Evolutionary conservation across 2,329 filamentous ascomycete genomes (phyloP), one percentile per base, ranked within the genome.

Genomic region (Blumeriella jaapii): DNA sequence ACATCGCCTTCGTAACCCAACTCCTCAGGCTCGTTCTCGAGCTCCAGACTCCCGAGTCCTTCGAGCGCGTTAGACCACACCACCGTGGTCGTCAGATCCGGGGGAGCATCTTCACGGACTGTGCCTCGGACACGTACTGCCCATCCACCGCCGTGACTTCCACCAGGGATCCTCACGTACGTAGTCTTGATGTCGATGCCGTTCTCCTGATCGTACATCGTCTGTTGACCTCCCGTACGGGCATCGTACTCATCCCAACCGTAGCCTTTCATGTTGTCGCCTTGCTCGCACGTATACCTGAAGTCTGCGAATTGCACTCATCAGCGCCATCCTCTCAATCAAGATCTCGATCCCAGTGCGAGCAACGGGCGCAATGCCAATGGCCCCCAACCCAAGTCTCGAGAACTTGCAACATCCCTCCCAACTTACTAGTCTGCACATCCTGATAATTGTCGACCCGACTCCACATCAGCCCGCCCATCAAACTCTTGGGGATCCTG

Each of bases 171-270:
- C 61, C 96, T 98, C 54, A 95, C 76, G 60, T 96, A 95, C 33
- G 84, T 82, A 27, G 89, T 95, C 6, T 82, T 93, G 44, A 98
- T 71, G 61, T 96, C 87, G 47, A 98, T 71, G 38, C 72, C 73
- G 61, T 98, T 98, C 31, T 74, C 80, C 35, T 78, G 77, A 58
- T 98, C 91, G 55, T 93, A 85, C 40, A 98, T 89, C 1, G 82
- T 82, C 60, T 98, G 85, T 14, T 82, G 69, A 37, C 91, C 91
- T 43, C 91, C 91, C 38, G 70, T 80, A 39, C 91, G 72, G 14
- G 86, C 78, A 60, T 98, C 91, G 58, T 93, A 98, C 57, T 93
- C 84, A 52, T 96, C 87, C 91, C 91, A 98, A 43, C 91, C 91
- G 58, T 98, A 98, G 37, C 89, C 89, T 30, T 76, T 81, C 71